phyloP scores from a whole-genome alignment of 2,329 filamentous ascomycete species.

The Pezizomycotina sp. region DNA sequence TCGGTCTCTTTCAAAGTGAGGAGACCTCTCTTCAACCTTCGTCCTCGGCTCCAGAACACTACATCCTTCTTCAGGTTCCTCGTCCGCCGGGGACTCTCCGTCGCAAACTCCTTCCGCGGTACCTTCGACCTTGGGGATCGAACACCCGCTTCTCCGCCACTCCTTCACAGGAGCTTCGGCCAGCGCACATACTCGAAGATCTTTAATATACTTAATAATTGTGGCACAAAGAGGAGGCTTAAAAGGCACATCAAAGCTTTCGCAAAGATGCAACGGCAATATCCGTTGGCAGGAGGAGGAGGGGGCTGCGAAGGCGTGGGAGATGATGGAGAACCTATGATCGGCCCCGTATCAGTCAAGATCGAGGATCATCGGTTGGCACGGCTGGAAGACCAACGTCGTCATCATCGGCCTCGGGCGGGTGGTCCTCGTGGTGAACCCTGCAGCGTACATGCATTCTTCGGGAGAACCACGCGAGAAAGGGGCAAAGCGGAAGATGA shows the following conservation, averaged over 20 bases:
- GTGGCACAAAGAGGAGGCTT: slow-evolving; percentile 4
- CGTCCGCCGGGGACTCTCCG: slow-evolving; percentile 11
- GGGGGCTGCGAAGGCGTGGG: slow-evolving; percentile 1
- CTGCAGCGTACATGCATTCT: slow-evolving; percentile 9
- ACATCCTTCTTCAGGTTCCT: slow-evolving; percentile 9
- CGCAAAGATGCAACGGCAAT: slow-evolving; percentile 2
- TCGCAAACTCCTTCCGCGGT: slow-evolving; percentile 14
- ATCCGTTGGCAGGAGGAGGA: neutral
- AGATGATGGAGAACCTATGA: slow-evolving; percentile 13
- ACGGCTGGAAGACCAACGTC: no score
- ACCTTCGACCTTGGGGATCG: slow-evolving; percentile 15
- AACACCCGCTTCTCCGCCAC: slow-evolving; percentile 5
- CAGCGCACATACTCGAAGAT: slow-evolving; percentile 12
- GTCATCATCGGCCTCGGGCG: no score
- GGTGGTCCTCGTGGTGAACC: no score
- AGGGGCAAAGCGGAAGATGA: slow-evolving; percentile 20
- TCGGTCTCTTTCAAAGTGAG: no score
- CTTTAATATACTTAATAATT: slow-evolving; percentile 9
- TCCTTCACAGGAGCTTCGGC: slow-evolving; percentile 11
- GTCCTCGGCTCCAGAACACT: slow-evolving; percentile 7
- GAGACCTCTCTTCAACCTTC: slow-evolving; percentile 17
- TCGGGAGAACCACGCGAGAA: slow-evolving; percentile 10
- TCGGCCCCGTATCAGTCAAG: no score
- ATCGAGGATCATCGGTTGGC: no score
- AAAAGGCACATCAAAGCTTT: slow-evolving; percentile 2